phyloP scores from a whole-genome alignment of 176 grass and related monocot species.

The Chloris gayana region DNA sequence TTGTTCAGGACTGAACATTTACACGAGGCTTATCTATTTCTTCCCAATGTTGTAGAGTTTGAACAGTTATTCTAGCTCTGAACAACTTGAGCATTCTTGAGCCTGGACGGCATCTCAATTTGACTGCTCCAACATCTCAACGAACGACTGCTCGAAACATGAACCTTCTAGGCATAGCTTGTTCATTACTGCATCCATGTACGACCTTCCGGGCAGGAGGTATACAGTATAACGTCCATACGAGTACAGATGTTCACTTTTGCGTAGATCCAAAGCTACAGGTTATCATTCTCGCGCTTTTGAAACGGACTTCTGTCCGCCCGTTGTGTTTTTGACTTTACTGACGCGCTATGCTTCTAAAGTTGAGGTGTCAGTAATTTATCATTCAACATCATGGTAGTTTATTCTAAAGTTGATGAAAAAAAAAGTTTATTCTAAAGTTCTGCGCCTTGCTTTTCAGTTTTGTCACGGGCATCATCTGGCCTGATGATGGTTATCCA shows the following conservation, averaged over 20 bases:
- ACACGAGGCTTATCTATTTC: neutral
- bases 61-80: neutral
- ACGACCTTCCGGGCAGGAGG: neutral
- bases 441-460: neutral
- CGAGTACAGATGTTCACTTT: slow-evolving; percentile 32
- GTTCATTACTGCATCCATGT: slow-evolving; percentile 9
- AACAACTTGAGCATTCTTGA: neutral
- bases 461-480: neutral
- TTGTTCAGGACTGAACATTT: neutral
- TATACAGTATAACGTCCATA: slow-evolving; percentile 29
- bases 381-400: neutral
- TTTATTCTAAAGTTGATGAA: neutral
- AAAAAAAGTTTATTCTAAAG: neutral
- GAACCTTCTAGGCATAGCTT: slow-evolving; percentile 9
- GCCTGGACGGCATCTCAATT: neutral
- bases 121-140: neutral
- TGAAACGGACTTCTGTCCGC: slow-evolving; percentile 18
- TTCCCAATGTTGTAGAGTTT: neutral
- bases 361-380: slow-evolving; percentile 27
- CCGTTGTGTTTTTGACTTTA: slow-evolving; percentile 24
- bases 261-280: slow-evolving; percentile 49
- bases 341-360: slow-evolving; percentile 21
- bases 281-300: slow-evolving; percentile 5
- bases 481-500: neutral
- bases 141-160: neutral